Conservation (phyloP, 2,329 filamentous ascomycete species). For the Scedosporium minutisporum region DNA sequence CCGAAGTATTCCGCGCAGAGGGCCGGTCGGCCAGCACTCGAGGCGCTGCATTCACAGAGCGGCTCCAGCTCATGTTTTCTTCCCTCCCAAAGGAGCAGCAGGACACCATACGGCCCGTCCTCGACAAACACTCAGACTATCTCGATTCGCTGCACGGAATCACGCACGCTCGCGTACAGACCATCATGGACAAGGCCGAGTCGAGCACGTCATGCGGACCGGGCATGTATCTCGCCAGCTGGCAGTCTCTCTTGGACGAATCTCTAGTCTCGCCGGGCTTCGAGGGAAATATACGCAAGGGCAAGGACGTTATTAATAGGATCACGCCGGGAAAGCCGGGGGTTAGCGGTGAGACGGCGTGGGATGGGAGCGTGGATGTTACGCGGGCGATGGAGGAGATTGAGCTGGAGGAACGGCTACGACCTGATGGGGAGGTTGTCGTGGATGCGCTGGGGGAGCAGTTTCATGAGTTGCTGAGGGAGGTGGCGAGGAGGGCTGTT, state of each 20-base stretch:
- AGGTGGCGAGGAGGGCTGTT: background rate
- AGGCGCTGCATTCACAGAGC: slow-evolving; percentile 19
- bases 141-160: slow-evolving; percentile 35
- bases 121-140: slow-evolving; percentile 54
- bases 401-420: background rate
- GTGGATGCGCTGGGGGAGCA: slow-evolving; percentile 2
- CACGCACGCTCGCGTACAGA: slow-evolving; percentile 16
- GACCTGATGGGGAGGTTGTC: background rate
- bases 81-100: slow-evolving; percentile 38
- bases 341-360: slow-evolving; percentile 14
- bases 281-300: background rate
- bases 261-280: slow-evolving; percentile 54
- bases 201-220: slow-evolving; percentile 39
- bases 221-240: slow-evolving; percentile 61
- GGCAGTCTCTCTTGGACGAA: slow-evolving; percentile 62
- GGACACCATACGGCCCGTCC: slow-evolving; percentile 32
- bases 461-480: slow-evolving; percentile 2
- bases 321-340: slow-evolving; percentile 11
- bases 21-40: slow-evolving; percentile 1
- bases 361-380: background rate
- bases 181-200: slow-evolving; percentile 13
- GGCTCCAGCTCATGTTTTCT: slow-evolving; percentile 31
- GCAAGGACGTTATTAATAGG: slow-evolving; percentile 3
- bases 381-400: background rate
- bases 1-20: slow-evolving; percentile 42